phyloP scores from a whole-genome alignment of 2,329 filamentous ascomycete species.

The Apiospora kogelbergensis region DNA sequence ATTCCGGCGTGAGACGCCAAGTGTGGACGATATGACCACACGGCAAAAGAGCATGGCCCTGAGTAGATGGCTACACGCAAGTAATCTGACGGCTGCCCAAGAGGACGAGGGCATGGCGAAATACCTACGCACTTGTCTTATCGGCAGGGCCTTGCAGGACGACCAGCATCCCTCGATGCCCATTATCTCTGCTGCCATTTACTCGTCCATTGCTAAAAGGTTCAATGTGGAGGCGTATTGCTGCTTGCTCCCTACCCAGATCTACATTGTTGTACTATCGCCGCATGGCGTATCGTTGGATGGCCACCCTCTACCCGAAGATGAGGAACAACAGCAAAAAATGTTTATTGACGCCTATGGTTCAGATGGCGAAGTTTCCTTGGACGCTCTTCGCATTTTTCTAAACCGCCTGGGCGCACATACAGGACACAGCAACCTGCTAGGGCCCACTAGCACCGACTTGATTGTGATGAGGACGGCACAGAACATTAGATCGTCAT shows the following conservation, averaged over 20 bases:
- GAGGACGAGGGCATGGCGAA: slow-evolving; percentile 68
- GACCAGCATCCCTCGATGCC: slow-evolving; percentile 77
- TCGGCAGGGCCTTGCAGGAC: slow-evolving; percentile 77
- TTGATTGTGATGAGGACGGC: slow-evolving; percentile 74
- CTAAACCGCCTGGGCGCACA: slow-evolving; percentile 52
- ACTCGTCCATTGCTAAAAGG: slow-evolving; percentile 73
- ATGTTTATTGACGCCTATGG: slow-evolving; percentile 88
- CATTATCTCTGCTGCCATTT: slow-evolving; percentile 84
- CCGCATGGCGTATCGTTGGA: slow-evolving; percentile 61
- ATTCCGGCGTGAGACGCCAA: slow-evolving; percentile 50
- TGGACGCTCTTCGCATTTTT: slow-evolving; percentile 56
- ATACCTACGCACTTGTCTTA: slow-evolving; percentile 81
- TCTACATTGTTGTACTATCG: slow-evolving; percentile 75
- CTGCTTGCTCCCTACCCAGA: slow-evolving; percentile 81
- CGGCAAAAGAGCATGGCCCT: slow-evolving; percentile 68
- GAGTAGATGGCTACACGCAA: slow-evolving; percentile 66
- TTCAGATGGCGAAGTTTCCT: slow-evolving; percentile 64
- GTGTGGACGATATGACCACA: slow-evolving; percentile 57
- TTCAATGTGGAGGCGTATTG: slow-evolving; percentile 75
- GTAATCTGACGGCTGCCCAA: slow-evolving; percentile 70
- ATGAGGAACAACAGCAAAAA: slow-evolving; percentile 44
- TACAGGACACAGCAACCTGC: slow-evolving; percentile 47
- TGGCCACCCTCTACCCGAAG: slow-evolving; percentile 36
- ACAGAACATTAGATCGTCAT: slow-evolving; percentile 79
- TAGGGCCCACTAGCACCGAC: slow-evolving; percentile 63